Conservation (phyloP, 225 moss, liverwort and hornwort species). For the Lunularia cruciata region DNA sequence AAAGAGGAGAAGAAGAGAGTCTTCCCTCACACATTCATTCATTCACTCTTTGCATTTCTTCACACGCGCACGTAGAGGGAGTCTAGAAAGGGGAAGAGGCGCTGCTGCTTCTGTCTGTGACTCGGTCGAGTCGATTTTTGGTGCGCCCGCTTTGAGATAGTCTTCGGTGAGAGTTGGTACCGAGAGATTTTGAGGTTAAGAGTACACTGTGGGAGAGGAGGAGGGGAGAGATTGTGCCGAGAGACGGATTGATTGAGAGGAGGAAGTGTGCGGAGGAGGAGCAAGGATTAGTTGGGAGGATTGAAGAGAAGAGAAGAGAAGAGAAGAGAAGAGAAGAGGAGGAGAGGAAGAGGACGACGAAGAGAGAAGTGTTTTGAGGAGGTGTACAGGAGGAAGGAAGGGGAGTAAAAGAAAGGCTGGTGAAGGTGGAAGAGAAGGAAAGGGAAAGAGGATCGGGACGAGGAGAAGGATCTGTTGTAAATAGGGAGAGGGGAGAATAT, state of each 20-base stretch:
- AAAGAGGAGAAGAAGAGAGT: neutral
- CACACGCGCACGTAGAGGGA: too few relatives aligned
- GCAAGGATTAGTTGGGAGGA: neutral
- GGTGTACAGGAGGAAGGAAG: neutral
- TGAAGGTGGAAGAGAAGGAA: conserved; percentile 16
- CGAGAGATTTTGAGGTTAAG: neutral
- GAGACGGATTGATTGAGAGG: neutral
- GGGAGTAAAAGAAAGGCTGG: neutral
- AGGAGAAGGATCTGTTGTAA: conserved; percentile 1
- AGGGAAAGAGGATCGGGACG: neutral
- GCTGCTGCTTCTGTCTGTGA: too few relatives aligned
- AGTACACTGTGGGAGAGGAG: neutral
- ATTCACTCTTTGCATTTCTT: too few relatives aligned
- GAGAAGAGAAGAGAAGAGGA: neutral
- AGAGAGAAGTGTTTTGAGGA: too few relatives aligned
- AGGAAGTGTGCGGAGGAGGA: conserved; percentile 3
- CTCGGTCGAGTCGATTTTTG: too few relatives aligned
- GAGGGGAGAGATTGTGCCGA: neutral
- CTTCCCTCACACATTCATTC: conserved; percentile 8
- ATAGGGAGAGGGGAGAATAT: neutral
- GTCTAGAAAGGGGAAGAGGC: too few relatives aligned
- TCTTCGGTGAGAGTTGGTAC: neutral
- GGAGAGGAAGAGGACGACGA: neutral
- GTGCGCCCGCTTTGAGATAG: conserved; percentile 1
- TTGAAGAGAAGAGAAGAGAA: conserved; percentile 2